Evolutionary conservation across 2,329 filamentous ascomycete genomes (phyloP).

Genomic region (Cladophialophora bantiana): DNA sequence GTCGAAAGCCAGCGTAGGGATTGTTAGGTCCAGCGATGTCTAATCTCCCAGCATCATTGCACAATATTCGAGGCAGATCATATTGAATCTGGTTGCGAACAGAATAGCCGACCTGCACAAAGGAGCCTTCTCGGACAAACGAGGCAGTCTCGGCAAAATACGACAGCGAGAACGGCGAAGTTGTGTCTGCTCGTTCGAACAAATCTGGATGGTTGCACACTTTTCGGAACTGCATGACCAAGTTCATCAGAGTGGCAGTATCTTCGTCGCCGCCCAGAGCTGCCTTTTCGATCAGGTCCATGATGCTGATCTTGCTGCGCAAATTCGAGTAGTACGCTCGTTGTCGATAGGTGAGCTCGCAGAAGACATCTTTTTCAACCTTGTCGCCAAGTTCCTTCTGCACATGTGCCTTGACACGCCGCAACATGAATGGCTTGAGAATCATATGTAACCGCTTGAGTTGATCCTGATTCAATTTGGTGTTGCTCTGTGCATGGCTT

Average conservation of each 20-base stretch:
- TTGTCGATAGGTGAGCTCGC: constrained; percentile 94
- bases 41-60: constrained; percentile 78
- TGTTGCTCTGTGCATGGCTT: constrained; percentile 97
- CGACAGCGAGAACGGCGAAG: constrained; percentile 81
- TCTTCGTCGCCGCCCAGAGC: constrained; percentile 93
- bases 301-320: constrained; percentile 96
- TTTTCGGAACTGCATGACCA: constrained; percentile 99
- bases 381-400: constrained; percentile 99
- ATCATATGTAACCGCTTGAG: constrained; percentile 98
- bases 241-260: constrained; percentile 95
- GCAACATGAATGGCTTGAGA: constrained; percentile 98
- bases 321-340: constrained; percentile 91
- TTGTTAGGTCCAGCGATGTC: constrained; percentile 77
- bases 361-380: constrained; percentile 96
- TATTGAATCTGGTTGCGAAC: constrained; percentile 87
- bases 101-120: constrained; percentile 83
- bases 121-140: constrained; percentile 85
- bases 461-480: constrained; percentile 98
- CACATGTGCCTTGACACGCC: constrained; percentile 99
- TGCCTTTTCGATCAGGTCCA: constrained; percentile 97
- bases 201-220: constrained; percentile 98
- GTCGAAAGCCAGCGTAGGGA: constrained; percentile 59
- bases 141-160: constrained; percentile 94
- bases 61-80: constrained; percentile 79
- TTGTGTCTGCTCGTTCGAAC: constrained; percentile 92